Conservation (phyloP, 768 basidiomycete species). For the Phaffia tasmanica region DNA sequence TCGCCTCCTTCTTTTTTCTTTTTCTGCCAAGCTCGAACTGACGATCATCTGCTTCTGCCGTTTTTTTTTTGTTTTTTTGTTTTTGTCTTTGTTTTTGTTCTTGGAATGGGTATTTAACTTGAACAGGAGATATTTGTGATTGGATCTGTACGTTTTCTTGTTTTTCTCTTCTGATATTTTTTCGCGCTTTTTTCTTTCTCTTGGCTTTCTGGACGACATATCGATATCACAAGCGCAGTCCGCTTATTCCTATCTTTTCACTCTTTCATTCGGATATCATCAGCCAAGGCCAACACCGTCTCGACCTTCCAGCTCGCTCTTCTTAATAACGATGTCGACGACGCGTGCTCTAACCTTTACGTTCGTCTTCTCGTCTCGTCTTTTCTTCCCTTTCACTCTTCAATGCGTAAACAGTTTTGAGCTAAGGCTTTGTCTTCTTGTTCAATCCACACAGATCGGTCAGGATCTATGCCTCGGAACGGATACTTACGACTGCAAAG, state of each 20-base stretch:
- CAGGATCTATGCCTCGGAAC: slow-evolving; percentile 57
- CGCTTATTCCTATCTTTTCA: too few species aligned
- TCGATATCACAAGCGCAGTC: too few species aligned
- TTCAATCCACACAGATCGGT: slow-evolving; percentile 33
- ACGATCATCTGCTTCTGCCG: too few species aligned
- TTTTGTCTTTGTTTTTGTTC: too few species aligned
- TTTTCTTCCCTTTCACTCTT: neutral
- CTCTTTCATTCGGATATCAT: too few species aligned
- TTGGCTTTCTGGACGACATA: too few species aligned
- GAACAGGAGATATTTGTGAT: slow-evolving; percentile 20
- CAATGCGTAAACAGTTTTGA: too few species aligned
- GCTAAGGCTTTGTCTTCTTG: too few species aligned
- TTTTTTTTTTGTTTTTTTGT: too few species aligned
- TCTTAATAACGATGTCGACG: slow-evolving; percentile 48
- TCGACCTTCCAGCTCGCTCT: slow-evolving; percentile 62
- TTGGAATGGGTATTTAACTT: too few species aligned
- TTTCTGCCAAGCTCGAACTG: too few species aligned
- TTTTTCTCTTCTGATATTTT: neutral
- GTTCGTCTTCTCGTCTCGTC: slow-evolving; percentile 19
- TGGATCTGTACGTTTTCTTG: slow-evolving; percentile 20
- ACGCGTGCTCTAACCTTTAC: slow-evolving; percentile 53
- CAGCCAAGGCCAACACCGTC: slow-evolving; percentile 34
- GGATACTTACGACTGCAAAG: slow-evolving; percentile 51
- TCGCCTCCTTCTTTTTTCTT: too few species aligned
- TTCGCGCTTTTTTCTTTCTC: neutral